phyloP scores from a whole-genome alignment of 352 stramenopile species.

The Pythium guiyangense region DNA sequence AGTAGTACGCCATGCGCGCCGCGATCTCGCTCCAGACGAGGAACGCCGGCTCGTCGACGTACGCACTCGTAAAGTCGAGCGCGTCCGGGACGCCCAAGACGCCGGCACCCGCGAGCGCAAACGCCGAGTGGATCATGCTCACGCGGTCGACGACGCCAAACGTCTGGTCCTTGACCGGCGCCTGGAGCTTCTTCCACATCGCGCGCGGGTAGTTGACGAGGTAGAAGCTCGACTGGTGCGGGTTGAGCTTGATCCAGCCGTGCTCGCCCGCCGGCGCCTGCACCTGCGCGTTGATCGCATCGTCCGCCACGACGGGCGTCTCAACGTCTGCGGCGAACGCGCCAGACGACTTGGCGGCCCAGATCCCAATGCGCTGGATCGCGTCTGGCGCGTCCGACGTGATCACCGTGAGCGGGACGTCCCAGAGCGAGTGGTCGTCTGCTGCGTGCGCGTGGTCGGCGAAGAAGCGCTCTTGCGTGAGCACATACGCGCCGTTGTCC shows the following conservation, averaged over 20 bases:
- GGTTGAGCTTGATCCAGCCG: constrained; percentile 95
- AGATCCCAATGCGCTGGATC: constrained; percentile 64
- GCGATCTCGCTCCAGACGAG: constrained; percentile 72
- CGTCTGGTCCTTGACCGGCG: constrained; percentile 36
- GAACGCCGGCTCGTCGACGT: constrained; percentile 48
- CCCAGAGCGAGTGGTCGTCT: constrained; percentile 77
- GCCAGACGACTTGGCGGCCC: constrained; percentile 41
- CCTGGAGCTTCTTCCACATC: constrained; percentile 81
- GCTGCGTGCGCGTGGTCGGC: constrained; percentile 71
- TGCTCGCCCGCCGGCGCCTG: constrained; percentile 35
- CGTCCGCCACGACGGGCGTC: constrained; percentile 54
- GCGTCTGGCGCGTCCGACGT: constrained; percentile 35
- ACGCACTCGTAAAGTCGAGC: constrained; percentile 59
- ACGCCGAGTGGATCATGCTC: constrained; percentile 90
- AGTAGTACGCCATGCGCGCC: constrained; percentile 42
- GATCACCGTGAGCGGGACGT: constrained; percentile 79
- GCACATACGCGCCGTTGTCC: constrained; percentile 47
- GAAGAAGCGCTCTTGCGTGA: constrained; percentile 94
- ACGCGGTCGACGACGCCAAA: constrained; percentile 87
- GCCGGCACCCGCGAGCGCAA: constrained; percentile 82
- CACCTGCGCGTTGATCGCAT: constrained; percentile 84
- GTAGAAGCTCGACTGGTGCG: constrained; percentile 92
- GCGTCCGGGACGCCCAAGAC: constrained; percentile 41
- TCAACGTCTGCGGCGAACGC: constrained; percentile 13
- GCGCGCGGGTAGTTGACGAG: constrained; percentile 90